Evolutionary conservation across 164 flowering plant species (phyloP), one percentile per base, ranked within the genome.

Genomic region (Kalanchoe fedtschenkoi): DNA sequence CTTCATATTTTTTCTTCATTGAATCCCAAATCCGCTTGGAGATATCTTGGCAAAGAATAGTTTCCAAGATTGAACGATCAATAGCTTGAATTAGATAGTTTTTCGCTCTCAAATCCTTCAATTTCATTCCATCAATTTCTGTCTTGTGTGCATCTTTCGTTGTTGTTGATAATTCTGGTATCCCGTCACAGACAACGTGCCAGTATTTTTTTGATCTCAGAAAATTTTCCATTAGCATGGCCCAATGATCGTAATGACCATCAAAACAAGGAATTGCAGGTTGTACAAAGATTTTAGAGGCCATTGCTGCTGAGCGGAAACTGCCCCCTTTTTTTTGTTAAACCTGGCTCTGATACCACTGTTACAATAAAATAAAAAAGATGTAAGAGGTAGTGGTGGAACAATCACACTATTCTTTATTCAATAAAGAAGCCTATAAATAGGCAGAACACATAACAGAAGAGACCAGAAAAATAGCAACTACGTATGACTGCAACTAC

Each of bases 221-320:
- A 39, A 60, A 60, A n/a, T 38, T 60, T 28, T 60, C 62, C 62
- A 60, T 60, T 4, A 60, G 15, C 62, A 60, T 60, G 9, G 42
- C 34, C 62, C 63, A 60, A 38, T 60, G 33, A 39, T 60, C 63
- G 41, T 60, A 58, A 0, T 39, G 63, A 60, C 63, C 63, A 60
- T 60, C 63, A 39, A 60, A 60, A 21, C 11, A n/a, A 4, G 47
- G 34, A 35, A 60, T 60, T 0, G n/a, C 47, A 10, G 34, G 47
- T 28, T 60, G 34, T 46, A 60, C 63, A 60, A 34, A 34, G 5
- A 7, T 34, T 34, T 34, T n/a, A n/a, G n/a, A n/a, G n/a, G n/a
- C n/a, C n/a, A n/a, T n/a, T n/a, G n/a, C n/a, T n/a, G n/a, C n/a
- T n/a, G n/a, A n/a, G n/a, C n/a, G n/a, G n/a, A n/a, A n/a, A n/a